phyloP scores from a whole-genome alignment of 2,329 filamentous ascomycete genomes.

The Colletotrichum coccodes region DNA sequence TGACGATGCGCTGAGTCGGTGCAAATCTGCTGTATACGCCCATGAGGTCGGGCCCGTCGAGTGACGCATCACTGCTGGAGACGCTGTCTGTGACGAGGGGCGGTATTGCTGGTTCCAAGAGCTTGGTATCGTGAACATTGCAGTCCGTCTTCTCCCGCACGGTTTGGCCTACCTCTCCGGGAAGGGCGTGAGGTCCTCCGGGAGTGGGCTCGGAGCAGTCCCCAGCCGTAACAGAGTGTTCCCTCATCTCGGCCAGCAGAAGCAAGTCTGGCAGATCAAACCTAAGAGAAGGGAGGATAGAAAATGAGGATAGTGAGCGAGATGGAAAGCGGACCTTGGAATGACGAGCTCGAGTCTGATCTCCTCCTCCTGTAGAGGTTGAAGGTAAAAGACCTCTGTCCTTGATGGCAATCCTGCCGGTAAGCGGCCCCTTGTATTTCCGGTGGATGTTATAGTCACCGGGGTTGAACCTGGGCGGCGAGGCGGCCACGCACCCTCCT shows the following conservation, averaged over 20 bases:
- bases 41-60: background rate
- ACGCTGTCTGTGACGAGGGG: background rate
- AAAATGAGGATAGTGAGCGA: background rate
- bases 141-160: background rate
- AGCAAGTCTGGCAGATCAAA: too few species aligned
- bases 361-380: too few species aligned
- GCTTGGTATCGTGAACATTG: background rate
- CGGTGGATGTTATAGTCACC: background rate
- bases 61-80: background rate
- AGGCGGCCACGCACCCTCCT: background rate
- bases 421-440: background rate
- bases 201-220: background rate
- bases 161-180: background rate
- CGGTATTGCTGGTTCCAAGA: background rate
- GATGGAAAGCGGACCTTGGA: too few species aligned
- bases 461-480: too few species aligned
- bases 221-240: background rate
- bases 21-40: background rate
- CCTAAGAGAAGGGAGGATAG: background rate
- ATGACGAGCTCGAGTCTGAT: too few species aligned
- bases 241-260: background rate
- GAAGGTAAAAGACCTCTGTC: too few species aligned
- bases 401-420: background rate
- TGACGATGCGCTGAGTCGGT: constrained; percentile 37
- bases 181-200: background rate